phyloP scores from a whole-genome alignment of 495 filamentous ascomycete genomes.

The Podospora australis region DNA sequence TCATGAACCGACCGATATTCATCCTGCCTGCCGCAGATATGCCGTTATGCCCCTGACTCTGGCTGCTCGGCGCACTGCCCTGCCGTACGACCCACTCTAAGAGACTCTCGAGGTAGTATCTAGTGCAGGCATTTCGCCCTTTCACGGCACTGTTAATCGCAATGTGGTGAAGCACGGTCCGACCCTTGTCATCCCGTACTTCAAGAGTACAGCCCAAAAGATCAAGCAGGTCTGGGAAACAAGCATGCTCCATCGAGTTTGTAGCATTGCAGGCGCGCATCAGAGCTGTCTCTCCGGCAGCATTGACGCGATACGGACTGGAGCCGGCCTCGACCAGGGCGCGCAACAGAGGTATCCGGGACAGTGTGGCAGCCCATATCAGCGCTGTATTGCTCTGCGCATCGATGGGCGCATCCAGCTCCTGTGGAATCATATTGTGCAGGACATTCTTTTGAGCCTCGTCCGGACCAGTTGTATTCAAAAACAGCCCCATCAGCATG shows the following conservation, averaged over 20 bases:
- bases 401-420: conserved; percentile 88
- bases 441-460: conserved; percentile 37
- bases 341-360: conserved; percentile 71
- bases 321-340: conserved; percentile 77
- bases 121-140: conserved; percentile 72
- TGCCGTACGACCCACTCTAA: conserved; percentile 89
- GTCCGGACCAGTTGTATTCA: conserved; percentile 61
- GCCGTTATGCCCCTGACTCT: conserved; percentile 30
- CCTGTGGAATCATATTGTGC: conserved; percentile 60
- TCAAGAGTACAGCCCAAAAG: conserved; percentile 87
- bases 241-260: conserved; percentile 81
- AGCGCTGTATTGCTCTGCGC: conserved; percentile 78
- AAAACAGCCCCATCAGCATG: conserved; percentile 80
- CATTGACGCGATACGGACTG: conserved; percentile 79
- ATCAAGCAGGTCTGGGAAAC: conserved; percentile 77
- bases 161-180: conserved; percentile 93
- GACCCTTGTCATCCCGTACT: conserved; percentile 75
- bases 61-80: conserved; percentile 58
- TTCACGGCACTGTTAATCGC: conserved; percentile 90
- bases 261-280: conserved; percentile 83
- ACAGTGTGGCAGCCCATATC: conserved; percentile 95
- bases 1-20: conserved; percentile 82
- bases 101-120: conserved; percentile 88
- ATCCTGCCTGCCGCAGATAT: conserved; percentile 56
- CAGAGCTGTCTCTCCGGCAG: conserved; percentile 80